A percentile compares a stretch with the other conserved stretches of the same genome.
Evolutionary conservation across 2,329 filamentous ascomycete species (phyloP).

Genomic region (Mycogone perniciosa): DNA sequence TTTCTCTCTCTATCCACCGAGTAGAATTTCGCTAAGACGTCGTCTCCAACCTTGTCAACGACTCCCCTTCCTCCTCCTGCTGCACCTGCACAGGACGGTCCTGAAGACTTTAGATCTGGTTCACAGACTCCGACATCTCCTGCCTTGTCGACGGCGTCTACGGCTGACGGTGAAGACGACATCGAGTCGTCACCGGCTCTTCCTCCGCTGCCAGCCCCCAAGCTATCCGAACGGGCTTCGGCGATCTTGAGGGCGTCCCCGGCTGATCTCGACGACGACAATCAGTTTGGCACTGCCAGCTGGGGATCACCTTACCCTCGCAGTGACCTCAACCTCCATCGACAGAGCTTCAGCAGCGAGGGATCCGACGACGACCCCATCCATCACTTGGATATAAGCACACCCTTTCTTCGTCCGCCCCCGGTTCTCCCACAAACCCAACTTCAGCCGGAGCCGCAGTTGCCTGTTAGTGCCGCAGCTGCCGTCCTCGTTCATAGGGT

Average conservation of each 20-base stretch:
- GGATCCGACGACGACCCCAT: conserved; percentile 53
- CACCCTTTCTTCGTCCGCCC: conserved; percentile 54
- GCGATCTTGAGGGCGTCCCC: conserved; percentile 51
- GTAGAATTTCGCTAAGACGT: conserved; percentile 47
- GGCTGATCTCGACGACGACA: conserved; percentile 17
- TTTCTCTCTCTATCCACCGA: conserved; percentile 11
- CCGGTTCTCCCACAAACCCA: conserved; percentile 29
- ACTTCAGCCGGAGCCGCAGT: conserved; percentile 22
- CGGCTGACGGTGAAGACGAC: conserved; percentile 50
- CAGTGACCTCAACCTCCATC: conserved; percentile 48
- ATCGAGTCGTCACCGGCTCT: conserved; percentile 51
- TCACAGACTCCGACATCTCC: conserved; percentile 44
- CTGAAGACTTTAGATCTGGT: conserved; percentile 31
- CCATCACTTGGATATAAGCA: conserved; percentile 55
- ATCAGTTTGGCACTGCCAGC: conserved; percentile 61
- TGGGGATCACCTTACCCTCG: conserved; percentile 89
- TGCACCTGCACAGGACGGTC: conserved; percentile 56
- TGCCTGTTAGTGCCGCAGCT: conserved; percentile 47
- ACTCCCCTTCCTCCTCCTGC: conserved; percentile 49
- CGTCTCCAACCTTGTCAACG: conserved; percentile 43
- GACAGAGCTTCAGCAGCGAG: conserved; percentile 51
- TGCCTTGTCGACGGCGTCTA: conserved; percentile 56
- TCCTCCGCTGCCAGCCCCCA: conserved; percentile 53
- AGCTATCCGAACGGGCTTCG: conserved; percentile 48
- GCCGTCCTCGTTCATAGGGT: conserved; percentile 59